phyloP scores from a whole-genome alignment of 169 alveolate genomes.

The Plasmodium malariae region DNA sequence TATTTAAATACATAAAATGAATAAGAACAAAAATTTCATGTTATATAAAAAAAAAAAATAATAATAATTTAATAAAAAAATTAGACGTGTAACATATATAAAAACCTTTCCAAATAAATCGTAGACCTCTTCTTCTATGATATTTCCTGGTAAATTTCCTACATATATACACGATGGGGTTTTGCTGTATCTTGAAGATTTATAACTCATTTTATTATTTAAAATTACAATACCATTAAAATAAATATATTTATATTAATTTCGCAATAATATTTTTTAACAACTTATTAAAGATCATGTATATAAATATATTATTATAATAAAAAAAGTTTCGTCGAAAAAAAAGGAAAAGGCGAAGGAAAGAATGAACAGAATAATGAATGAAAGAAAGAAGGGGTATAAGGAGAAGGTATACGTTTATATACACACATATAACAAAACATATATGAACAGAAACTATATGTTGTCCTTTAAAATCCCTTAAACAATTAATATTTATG shows the following conservation, averaged over 20 bases:
- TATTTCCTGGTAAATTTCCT: constrained; percentile 84
- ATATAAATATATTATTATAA: constrained; percentile 8
- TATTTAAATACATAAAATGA: not conserved
- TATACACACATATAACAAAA: constrained; percentile 51
- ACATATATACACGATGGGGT: constrained; percentile 81
- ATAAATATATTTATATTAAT: constrained; percentile 27
- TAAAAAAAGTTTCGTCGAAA: not conserved
- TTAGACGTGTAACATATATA: not conserved
- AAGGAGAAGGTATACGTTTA: not conserved
- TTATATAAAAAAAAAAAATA: constrained; percentile 1
- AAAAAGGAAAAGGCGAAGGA: constrained; percentile 2
- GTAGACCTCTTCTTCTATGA: constrained; percentile 79
- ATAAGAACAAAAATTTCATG: not conserved
- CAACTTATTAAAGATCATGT: constrained; percentile 18
- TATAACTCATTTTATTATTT: constrained; percentile 79
- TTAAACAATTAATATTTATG: constrained; percentile 25
- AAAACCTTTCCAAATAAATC: constrained; percentile 80
- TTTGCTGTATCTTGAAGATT: constrained; percentile 78
- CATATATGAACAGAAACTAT: constrained; percentile 43
- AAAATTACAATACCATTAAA: constrained; percentile 45
- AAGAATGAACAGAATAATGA: constrained; percentile 13
- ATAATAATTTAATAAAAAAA: constrained; percentile 9
- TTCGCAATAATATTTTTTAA: constrained; percentile 27
- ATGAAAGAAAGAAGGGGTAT: not conserved
- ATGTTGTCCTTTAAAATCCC: constrained; percentile 15